phyloP scores from a whole-genome alignment of 2,329 filamentous ascomycete genomes.

The Taxawa tesnikishii region DNA sequence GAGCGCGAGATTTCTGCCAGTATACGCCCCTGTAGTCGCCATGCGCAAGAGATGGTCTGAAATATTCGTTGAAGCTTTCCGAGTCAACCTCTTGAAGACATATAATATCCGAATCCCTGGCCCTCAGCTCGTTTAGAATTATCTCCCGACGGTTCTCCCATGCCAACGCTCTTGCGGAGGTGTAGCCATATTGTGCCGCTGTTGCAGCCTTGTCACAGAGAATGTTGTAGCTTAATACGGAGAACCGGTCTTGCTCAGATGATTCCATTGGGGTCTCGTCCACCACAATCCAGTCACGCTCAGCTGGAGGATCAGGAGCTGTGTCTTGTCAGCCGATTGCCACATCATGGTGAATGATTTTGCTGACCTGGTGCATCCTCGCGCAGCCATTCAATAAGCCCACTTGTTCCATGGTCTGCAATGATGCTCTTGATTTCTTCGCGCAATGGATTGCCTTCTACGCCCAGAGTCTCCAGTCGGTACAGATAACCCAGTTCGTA shows the following conservation, averaged over 20 bases:
- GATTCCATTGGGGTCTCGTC: slow-evolving; percentile 33
- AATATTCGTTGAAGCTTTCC: slow-evolving; percentile 83
- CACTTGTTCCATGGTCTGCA: slow-evolving; percentile 76
- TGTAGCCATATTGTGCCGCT: slow-evolving; percentile 75
- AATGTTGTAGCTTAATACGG: slow-evolving; percentile 88
- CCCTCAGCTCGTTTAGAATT: slow-evolving; percentile 71
- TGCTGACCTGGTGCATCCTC: slow-evolving; percentile 72
- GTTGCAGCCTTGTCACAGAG: slow-evolving; percentile 91
- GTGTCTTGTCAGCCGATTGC: slow-evolving; percentile 13
- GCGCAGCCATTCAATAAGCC: slow-evolving; percentile 68
- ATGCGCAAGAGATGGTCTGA: slow-evolving; percentile 74
- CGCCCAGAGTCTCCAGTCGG: slow-evolving; percentile 75
- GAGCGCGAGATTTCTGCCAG: slow-evolving; percentile 79
- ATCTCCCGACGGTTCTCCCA: slow-evolving; percentile 81
- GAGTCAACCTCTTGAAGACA: slow-evolving; percentile 90
- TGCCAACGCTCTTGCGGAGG: slow-evolving; percentile 63
- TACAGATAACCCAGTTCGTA: slow-evolving; percentile 82
- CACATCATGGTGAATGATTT: slow-evolving; percentile 5
- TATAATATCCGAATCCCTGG: slow-evolving; percentile 74
- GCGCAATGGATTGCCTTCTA: slow-evolving; percentile 82
- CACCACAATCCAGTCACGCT: slow-evolving; percentile 69
- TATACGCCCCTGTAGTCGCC: slow-evolving; percentile 90
- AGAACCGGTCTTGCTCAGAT: slow-evolving; percentile 54
- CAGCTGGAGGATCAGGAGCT: slow-evolving; percentile 68
- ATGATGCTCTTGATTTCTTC: slow-evolving; percentile 67